Base-by-base conservation (phyloP, 352 stramenopile genomes). In the Globisporangium viniferum region DNA sequence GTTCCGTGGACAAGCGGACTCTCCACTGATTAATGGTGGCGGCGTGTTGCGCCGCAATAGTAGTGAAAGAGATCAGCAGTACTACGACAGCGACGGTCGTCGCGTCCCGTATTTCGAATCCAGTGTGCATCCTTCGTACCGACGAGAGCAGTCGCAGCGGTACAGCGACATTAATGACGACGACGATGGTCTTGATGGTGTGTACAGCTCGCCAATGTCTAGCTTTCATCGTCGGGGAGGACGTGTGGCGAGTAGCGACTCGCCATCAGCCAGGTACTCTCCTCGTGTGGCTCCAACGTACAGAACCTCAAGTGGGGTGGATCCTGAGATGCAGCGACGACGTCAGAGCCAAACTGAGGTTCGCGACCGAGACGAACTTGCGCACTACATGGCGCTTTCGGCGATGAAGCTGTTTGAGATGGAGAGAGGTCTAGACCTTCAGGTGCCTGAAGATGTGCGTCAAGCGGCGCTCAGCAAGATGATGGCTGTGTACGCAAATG, bases 351-450 rank as follows among this genome's bases (percentile, higher is more conserved):
- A 39, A 4, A 44, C 41, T 0, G 66, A 67, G 14, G 12, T 67
- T 20, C 44, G 39, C 27, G 67, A 72, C 22, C 58, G 63, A 6
- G 66, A 86, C 20, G 75, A 90, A 51, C 56, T 83, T 29, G 85
- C 85, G 46, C 82, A 82, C 18, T 76, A 80, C 18, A 88, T 94
- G 73, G 86, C 86, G 14, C 77, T 94, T 54, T 88, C 74, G 12
- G 86, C 86, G 0, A 94, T 94, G 86, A 75, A 79, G n/a, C 48
- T 94, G 59, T 92, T 92, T 46, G 84, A 92, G 58, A 78, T 87
- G 62, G 84, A 91, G 59, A 81, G 79, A 14, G 82, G 83, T 1
- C 60, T 69, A 0, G 70, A 75, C 9, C 41, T 85, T 0, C 72
- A 86, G 6, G 78, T 93, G 0, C 76, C 80, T 0, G 75, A 90